Base-by-base conservation (phyloP, 345 rosid genomes). In the Eucalyptus coolabah region DNA sequence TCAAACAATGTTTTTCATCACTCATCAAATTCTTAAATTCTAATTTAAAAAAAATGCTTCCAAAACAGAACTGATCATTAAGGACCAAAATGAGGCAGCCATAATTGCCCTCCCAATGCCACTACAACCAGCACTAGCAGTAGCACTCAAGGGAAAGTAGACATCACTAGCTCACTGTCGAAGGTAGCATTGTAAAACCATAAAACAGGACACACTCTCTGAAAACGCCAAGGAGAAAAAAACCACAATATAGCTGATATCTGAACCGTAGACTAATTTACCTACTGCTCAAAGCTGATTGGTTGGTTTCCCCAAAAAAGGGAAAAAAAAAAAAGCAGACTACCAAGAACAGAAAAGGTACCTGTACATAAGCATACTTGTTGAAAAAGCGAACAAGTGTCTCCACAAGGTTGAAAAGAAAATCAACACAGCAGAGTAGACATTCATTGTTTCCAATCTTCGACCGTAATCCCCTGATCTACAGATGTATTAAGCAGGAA, bases 301-400 rank as follows among this genome's bases (percentile, higher is more conserved):
- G 47, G 28, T 77, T 21, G 13, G 28, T 12, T 26, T 5, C 63
- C 30, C 30, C 30, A 56, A 56, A 10, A 56, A 50, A 50, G 15
- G 4, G n/a, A 4, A 7, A 7, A 30, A 60, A 12, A 10, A 34
- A 21, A 18, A 37, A 37, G 28, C 45, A 11, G 83, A 77, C 83
- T 77, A 77, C 83, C 45, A 77, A 77, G 83, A 40, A 51, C 44
- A 30, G 80, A 23, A 26, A 85, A 90, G 88, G 51, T 95, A 98
- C 99, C 99, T 95, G 99, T 88, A 97, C 99, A 90, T 94, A 97
- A 5, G 98, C 99, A 87, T 98, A 98, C 93, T 96, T 98, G 95
- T 97, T 98, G 88, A 98, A 98, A 88, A 97, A 98, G 32, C 99
- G 97, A 89, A 97, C 99, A 90, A 98, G 99, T 82, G 99, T 98